Percentiles rank a stretch among this genome's conserved stretches.
Conservation (phyloP, 2,329 filamentous ascomycete species). For the Chaetomium globosum region DNA sequence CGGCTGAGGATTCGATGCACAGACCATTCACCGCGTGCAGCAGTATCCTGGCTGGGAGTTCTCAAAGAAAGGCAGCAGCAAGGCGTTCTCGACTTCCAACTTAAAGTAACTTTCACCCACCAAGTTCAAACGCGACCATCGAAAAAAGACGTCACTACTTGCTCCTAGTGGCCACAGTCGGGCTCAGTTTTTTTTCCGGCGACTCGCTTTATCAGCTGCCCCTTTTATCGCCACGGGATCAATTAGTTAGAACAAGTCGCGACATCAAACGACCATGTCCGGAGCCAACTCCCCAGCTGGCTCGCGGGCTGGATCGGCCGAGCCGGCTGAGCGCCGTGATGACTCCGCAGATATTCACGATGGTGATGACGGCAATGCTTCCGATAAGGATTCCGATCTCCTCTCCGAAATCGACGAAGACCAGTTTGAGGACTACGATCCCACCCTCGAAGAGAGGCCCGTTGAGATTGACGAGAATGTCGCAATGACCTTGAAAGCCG, state of each 20-base stretch:
- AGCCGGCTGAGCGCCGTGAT: slow-evolving; percentile 30
- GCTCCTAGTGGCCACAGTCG: neutral
- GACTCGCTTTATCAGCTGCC: neutral
- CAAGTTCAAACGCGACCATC: neutral
- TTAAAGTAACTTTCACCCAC: neutral
- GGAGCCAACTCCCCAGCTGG: slow-evolving; percentile 50
- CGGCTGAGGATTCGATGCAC: slow-evolving; percentile 12
- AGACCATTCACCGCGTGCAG: neutral
- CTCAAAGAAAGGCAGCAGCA: slow-evolving; percentile 8
- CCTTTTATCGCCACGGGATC: neutral
- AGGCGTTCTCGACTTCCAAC: neutral
- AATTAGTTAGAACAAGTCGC: neutral
- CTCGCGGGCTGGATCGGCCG: slow-evolving; percentile 45
- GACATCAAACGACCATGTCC: slow-evolving; percentile 44
- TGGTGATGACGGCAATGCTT: slow-evolving; percentile 42
- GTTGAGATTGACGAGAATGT: slow-evolving; percentile 70
- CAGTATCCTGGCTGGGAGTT: neutral
- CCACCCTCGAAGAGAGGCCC: slow-evolving; percentile 64
- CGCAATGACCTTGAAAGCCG: slow-evolving; percentile 64
- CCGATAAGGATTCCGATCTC: slow-evolving; percentile 60
- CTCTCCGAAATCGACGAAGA: slow-evolving; percentile 71
- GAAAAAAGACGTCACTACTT: neutral
- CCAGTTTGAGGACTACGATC: slow-evolving; percentile 70
- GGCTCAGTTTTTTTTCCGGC: neutral
- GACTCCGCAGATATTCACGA: slow-evolving; percentile 32